Evolutionary conservation across 495 filamentous ascomycete species (phyloP).

Genomic region (Xylaria acuta): DNA sequence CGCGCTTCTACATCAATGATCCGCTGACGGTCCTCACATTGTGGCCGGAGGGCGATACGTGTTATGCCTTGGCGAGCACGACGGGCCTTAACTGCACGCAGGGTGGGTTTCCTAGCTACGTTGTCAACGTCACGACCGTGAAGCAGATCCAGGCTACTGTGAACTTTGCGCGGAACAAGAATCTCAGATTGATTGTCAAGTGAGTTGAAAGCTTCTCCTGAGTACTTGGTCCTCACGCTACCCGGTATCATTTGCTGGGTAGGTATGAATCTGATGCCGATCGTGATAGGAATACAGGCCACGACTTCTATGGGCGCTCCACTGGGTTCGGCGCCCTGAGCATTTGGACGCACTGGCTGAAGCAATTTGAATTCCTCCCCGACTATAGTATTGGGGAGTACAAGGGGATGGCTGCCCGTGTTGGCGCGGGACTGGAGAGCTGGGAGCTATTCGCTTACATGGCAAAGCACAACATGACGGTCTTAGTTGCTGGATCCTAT

Average conservation of each 20-base stretch:
- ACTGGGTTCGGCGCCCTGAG: constrained; percentile 59
- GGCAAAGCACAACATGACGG: constrained; percentile 42
- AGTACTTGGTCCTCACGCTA: too few relatives aligned
- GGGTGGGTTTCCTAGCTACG: constrained; percentile 64
- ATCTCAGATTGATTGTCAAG: constrained; percentile 67
- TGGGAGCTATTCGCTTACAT: constrained; percentile 52
- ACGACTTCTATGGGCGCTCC: constrained; percentile 66
- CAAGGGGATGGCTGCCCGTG: constrained; percentile 50
- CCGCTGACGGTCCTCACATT: constrained; percentile 42
- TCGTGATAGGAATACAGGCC: constrained; percentile 69
- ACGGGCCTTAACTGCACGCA: constrained; percentile 53
- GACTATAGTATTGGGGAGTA: constrained; percentile 48
- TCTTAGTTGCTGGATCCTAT: constrained; percentile 53
- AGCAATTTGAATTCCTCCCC: constrained; percentile 47
- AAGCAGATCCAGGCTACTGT: constrained; percentile 64
- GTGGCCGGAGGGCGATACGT: constrained; percentile 52
- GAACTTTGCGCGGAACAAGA: constrained; percentile 66
- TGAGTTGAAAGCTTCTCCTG: constrained; percentile 47
- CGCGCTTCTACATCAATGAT: constrained; percentile 45
- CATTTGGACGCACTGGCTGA: constrained; percentile 65
- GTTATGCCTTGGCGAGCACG: constrained; percentile 44
- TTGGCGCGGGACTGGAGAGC: constrained; percentile 54
- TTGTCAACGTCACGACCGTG: constrained; percentile 62
- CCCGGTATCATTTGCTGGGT: constrained; percentile 48
- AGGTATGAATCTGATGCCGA: constrained; percentile 49